These are phyloP conservation scores for Adansonia rubrostipa DNA, from an alignment of 441 rosid species.

Conservation along the genomic window DNA sequence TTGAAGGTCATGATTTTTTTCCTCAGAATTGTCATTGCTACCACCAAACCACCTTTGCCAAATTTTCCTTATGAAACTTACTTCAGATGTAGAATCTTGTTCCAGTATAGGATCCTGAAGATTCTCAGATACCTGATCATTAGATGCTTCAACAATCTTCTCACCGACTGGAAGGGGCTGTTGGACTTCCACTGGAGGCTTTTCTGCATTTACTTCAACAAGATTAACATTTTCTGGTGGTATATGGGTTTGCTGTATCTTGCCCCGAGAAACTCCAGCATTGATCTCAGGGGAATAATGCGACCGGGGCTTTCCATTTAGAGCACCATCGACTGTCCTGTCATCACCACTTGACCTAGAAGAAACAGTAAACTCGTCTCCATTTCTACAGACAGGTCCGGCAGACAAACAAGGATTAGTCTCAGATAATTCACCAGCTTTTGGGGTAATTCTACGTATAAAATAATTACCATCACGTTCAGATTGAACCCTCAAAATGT, in stretches of 20 bases:
- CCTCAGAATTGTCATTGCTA: conserved; percentile 28
- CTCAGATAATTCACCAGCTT: conserved; percentile 41
- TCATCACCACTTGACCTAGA: conserved; percentile 31
- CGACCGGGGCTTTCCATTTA: conserved; percentile 25
- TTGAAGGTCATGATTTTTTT: conserved; percentile 21
- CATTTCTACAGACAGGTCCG: conserved; percentile 23
- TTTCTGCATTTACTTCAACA: conserved; percentile 23
- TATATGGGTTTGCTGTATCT: conserved; percentile 20
- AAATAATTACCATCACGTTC: conserved; percentile 46
- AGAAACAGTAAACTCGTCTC: conserved; percentile 27
- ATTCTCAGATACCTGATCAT: conserved; percentile 24
- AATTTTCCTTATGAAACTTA: conserved; percentile 39
- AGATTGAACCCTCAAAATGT: conserved; percentile 51
- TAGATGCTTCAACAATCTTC: conserved; percentile 28
- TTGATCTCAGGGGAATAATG: conserved; percentile 28
- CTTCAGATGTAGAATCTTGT: conserved; percentile 37
- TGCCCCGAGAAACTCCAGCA: conserved; percentile 26
- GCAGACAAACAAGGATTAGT: conserved; percentile 20
- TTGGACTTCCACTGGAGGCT: conserved; percentile 29
- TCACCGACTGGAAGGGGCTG: conserved; percentile 25
- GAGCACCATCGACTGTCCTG: conserved; percentile 25
- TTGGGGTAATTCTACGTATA: conserved; percentile 36
- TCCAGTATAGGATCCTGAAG: conserved; percentile 20
- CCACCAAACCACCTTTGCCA: conserved; percentile 52
- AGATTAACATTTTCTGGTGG: conserved; percentile 29